phyloP scores from a whole-genome alignment of 2,329 filamentous ascomycete species.

The Boeremia exigua region DNA sequence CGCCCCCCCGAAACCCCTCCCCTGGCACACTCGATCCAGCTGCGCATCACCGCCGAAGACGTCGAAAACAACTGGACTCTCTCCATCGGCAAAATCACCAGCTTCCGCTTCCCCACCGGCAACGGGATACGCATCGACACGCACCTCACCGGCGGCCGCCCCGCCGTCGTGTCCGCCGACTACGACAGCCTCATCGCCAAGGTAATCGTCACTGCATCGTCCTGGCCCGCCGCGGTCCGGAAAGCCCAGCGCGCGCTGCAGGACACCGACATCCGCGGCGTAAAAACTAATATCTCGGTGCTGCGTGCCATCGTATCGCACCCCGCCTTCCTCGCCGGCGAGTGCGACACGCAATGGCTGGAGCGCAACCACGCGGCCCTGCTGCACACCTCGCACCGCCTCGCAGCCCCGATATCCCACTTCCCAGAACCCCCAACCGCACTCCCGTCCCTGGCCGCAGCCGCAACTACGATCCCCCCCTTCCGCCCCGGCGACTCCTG shows the following conservation, averaged over 20 bases:
- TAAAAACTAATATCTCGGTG: conserved; percentile 64
- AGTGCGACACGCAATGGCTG: conserved; percentile 65
- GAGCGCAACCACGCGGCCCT: conserved; percentile 55
- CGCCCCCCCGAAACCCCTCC: conserved; percentile 48
- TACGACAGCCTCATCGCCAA: conserved; percentile 68
- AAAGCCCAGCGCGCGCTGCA: conserved; percentile 63
- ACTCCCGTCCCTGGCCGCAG: no score
- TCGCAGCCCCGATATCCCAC: conserved; percentile 10
- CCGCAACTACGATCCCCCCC: no score
- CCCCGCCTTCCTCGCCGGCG: conserved; percentile 56
- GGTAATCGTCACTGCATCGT: conserved; percentile 61
- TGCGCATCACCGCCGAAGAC: conserved; percentile 65
- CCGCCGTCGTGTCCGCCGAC: conserved; percentile 58
- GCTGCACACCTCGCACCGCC: conserved; percentile 42
- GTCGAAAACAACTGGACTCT: conserved; percentile 60
- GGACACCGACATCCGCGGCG: conserved; percentile 62
- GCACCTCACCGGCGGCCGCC: conserved; percentile 53
- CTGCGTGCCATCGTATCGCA: conserved; percentile 61
- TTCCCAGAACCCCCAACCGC: not conserved
- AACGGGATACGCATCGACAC: conserved; percentile 66
- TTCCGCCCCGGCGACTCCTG: conserved; percentile 67
- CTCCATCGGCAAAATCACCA: conserved; percentile 65
- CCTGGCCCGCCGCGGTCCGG: conserved; percentile 58
- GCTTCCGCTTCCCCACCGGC: conserved; percentile 62
- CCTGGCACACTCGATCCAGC: conserved; percentile 58